Base-by-base conservation (phyloP, 495 filamentous ascomycete species). In the Tuber magnatum region DNA sequence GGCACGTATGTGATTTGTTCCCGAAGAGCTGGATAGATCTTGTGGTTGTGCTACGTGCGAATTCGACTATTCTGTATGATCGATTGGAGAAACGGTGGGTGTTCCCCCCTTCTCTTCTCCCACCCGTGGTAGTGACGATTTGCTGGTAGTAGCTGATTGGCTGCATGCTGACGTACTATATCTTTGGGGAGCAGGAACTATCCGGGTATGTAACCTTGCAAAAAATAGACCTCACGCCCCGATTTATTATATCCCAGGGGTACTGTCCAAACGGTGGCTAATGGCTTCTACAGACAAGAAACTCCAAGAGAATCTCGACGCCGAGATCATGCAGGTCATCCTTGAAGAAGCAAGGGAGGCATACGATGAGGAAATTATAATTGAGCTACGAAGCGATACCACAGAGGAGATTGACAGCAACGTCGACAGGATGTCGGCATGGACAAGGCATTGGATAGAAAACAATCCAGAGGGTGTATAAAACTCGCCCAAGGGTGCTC, bases 1-100 rank as follows among this genome's bases (percentile, higher is more conserved):
- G 94, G 95, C 95, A 99, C 84, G 94, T 93, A 0, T 97, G 94
- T 84, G 96, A 99, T 81, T 85, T 98, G 43, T 98, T 99, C 83
- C 94, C 96, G 38, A 89, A 91, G 83, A 90, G 91, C 81, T 97
- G 93, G 92, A 91, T 98, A 80, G 96, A 99, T 82, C 88, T 99
- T 2, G 94, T 98, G 1, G 92, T 98, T 7, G 96, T 98, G 76
- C 83, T 99, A 73, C 87, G 96, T 22, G 93, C 91, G 72, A 89
- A 93, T 72, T 90, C 91, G 40, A 90, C 87, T 43, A 85, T 91
- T 69, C 87, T 97, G 44, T 98, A 96, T 82, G 96, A 99, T 83
- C 89, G 96, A 74, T 84, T 98, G 75, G 89, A 87, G 74, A 87
- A 86, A 74, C 88, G 92, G 91, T 92, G 85, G 79, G 81, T 80